phyloP scores from a whole-genome alignment of 257 asterid genomes.

The Fraxinus americana region DNA sequence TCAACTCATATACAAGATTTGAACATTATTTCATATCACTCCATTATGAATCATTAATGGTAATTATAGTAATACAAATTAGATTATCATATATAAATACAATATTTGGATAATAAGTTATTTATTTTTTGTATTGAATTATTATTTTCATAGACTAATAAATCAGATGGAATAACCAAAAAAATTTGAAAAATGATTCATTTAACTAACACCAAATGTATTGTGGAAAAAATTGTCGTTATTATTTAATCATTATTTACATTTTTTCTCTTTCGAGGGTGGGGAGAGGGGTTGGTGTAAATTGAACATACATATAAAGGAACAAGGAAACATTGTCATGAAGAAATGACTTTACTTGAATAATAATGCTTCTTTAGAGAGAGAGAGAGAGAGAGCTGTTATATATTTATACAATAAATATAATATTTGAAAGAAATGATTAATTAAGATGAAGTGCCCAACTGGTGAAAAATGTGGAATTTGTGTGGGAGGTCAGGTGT shows the following conservation, averaged over 20 bases:
- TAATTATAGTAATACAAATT: too few relatives aligned
- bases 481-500: too few relatives aligned
- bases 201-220: neutral
- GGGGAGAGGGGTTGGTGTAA: neutral
- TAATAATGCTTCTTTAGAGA: neutral
- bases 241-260: neutral
- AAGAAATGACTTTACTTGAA: slow-evolving; percentile 12
- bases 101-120: too few relatives aligned
- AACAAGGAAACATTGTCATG: slow-evolving; percentile 18
- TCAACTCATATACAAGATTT: neutral
- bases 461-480: too few relatives aligned
- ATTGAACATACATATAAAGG: neutral
- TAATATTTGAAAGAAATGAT: too few relatives aligned
- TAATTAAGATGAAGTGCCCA: too few relatives aligned
- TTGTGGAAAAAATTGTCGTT: neutral
- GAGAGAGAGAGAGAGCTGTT: neutral
- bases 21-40: neutral
- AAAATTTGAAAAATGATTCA: neutral
- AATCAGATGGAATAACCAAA: neutral
- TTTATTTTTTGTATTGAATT: neutral
- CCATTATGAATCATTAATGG: neutral
- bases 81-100: too few relatives aligned
- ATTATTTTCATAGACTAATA: neutral
- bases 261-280: neutral
- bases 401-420: too few relatives aligned